A percentile compares a stretch with the other conserved stretches of the same genome.
These are phyloP conservation scores for Dioscorea dumetorum DNA, from an alignment of 106 monocot species.

Conservation along the genomic window DNA sequence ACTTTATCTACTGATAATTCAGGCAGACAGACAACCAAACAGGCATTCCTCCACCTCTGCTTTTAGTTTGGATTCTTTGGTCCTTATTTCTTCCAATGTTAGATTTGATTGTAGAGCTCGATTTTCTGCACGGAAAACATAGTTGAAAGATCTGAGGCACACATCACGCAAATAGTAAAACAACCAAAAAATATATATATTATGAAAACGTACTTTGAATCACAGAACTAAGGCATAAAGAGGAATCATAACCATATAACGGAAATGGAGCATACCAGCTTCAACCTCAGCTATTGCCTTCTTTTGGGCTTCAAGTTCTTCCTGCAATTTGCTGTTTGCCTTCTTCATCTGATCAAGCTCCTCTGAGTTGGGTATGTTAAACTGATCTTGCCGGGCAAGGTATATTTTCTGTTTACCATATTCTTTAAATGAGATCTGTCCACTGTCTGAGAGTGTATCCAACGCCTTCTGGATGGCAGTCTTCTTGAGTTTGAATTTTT, in stretches of 20 bases:
- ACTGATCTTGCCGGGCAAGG: conserved; percentile 89
- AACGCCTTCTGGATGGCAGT: conserved; percentile 85
- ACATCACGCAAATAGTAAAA: background rate
- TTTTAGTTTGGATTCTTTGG: conserved; percentile 55
- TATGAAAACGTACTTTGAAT: background rate
- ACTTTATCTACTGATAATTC: too few relatives aligned
- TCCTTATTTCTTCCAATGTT: conserved; percentile 64
- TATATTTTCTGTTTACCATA: conserved; percentile 97
- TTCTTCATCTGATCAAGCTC: conserved; percentile 94
- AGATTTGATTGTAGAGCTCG: conserved; percentile 70
- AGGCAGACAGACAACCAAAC: background rate
- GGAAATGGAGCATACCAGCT: conserved; percentile 37
- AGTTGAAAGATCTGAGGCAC: background rate
- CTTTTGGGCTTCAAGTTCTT: conserved; percentile 56
- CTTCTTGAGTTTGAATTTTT: conserved; percentile 92
- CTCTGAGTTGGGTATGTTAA: conserved; percentile 71
- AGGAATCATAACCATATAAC: background rate
- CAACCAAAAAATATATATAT: background rate
- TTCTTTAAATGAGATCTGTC: conserved; percentile 91
- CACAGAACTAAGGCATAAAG: too few relatives aligned
- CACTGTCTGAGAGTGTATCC: conserved; percentile 63
- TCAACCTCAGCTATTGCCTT: conserved; percentile 66
- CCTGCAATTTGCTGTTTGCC: conserved; percentile 62
- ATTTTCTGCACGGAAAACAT: conserved; percentile 47
- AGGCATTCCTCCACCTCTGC: conserved; percentile 34